Evolutionary conservation across 306 rosid genomes (phyloP).

Genomic region (Abrus precatorius): DNA sequence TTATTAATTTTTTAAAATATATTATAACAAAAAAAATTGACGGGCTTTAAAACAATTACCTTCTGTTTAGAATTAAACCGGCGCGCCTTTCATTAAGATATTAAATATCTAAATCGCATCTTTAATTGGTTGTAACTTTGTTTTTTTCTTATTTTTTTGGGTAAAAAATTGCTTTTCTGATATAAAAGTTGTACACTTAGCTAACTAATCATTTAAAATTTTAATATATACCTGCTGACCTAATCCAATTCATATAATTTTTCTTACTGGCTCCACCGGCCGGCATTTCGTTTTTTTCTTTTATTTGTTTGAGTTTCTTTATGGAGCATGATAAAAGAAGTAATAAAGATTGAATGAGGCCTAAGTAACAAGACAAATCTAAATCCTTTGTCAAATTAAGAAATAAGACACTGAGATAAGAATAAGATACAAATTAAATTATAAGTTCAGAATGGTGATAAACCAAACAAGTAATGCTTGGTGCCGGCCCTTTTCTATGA

Average conservation of each 20-base stretch:
- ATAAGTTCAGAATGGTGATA: background rate
- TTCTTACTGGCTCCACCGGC: constrained; percentile 20
- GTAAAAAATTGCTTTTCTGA: too few species aligned
- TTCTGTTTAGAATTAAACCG: too few species aligned
- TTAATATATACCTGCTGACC: background rate
- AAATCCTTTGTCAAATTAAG: background rate
- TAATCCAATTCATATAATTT: constrained; percentile 6
- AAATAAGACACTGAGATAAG: background rate
- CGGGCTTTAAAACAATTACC: too few species aligned
- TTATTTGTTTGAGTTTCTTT: background rate
- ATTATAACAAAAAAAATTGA: too few species aligned
- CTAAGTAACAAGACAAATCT: constrained; percentile 27
- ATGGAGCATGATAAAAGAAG: background rate
- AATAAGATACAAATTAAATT: constrained; percentile 6
- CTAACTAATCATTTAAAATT: background rate
- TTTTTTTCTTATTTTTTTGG: background rate
- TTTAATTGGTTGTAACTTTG: too few species aligned
- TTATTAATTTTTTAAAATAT: too few species aligned
- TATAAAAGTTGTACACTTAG: background rate
- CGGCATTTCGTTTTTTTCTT: constrained; percentile 45
- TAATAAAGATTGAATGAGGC: constrained; percentile 15
- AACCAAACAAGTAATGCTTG: background rate
- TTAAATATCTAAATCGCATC: too few species aligned
- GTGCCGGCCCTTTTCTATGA: constrained; percentile 45
- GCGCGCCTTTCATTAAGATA: too few species aligned